A percentile compares a stretch with the other conserved stretches of the same genome.
These are phyloP conservation scores for Knoxia roxburghii DNA, from an alignment of 257 asterid genomes.

Conservation along the genomic window DNA sequence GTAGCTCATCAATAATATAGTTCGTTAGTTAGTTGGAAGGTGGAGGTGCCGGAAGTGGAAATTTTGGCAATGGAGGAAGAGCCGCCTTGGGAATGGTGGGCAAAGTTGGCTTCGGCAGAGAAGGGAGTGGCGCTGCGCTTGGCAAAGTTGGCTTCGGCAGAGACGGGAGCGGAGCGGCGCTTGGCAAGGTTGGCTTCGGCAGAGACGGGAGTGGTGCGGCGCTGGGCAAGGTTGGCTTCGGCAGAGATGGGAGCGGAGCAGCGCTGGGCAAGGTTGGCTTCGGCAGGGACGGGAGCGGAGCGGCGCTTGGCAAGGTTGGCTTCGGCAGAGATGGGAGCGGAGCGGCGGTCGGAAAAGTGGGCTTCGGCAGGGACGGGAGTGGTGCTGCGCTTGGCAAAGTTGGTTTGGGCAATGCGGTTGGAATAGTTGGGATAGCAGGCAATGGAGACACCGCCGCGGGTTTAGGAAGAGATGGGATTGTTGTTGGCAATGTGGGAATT, in stretches of 20 bases:
- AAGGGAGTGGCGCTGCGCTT: background rate
- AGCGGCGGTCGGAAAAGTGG: background rate
- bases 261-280: background rate
- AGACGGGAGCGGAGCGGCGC: conserved; percentile 5
- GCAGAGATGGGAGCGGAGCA: background rate
- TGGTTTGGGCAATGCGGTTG: conserved; percentile 1
- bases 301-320: background rate
- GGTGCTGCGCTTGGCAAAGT: conserved; percentile 2
- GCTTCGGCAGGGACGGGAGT: background rate
- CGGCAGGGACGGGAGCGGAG: background rate
- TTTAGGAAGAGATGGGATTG: conserved; percentile 13
- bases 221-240: background rate
- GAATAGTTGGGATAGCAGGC: conserved; percentile 4
- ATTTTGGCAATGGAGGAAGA: conserved; percentile 10
- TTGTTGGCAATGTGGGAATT: conserved; percentile 7
- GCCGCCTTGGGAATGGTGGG: conserved; percentile 8
- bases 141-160: conserved; percentile 13
- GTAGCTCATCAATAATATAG: too few species aligned
- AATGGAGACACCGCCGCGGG: background rate
- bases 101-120: conserved; percentile 7
- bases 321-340: conserved; percentile 1
- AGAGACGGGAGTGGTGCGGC: background rate
- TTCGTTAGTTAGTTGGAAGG: conserved; percentile 14
- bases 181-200: background rate
- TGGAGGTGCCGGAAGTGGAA: conserved; percentile 15